Evolutionary conservation across 129 eudicot genomes (phyloP), one percentile per base, ranked within the genome.

Genomic region (Centaurea solstitialis): DNA sequence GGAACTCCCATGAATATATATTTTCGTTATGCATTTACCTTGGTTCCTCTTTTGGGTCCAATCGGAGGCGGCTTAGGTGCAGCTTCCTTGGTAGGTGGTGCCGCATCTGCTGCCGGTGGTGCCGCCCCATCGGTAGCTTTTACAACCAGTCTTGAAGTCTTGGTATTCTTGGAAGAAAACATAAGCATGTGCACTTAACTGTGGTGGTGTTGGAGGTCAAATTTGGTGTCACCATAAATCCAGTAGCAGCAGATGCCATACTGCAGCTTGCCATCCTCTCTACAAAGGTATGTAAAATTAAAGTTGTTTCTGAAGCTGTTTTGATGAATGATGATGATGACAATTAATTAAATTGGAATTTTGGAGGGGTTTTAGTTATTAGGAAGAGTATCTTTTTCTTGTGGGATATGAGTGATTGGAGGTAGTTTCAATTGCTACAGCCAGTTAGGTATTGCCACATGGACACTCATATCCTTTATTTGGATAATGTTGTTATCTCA

Each of bases 21-120:
- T 33, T 23, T 66, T 57, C n/a, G 10, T 24, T 35, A 40, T 74
- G 30, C 17, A 80, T 74, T 78, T 70, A 90, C 98, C 97, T 90
- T 83, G 50, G 96, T 4, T 72, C 98, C 98, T 79, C 98, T 92
- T 87, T 91, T 91, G 86, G 98, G 98, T 68, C 98, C 98, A 80
- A 94, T 76, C 26, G 97, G 98, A 22, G 98, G 98, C 1, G 97
- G 97, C 90, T 92, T 90, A 80, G 92, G 91, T 79, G 91, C 85
- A 65, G 83, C 85, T 22, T 82, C 84, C 3, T 68, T 62, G 9
- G 87, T 65, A 1, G 92, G 78, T 30, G 85, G 68, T 8, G 81
- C 66, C 23, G 85, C 61, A 15, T 87, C 47, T 18, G 89, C 65
- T 0, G 88, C 81, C 0, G 82, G 82, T 26, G 75, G 75, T 5